Conservation (phyloP, 495 filamentous ascomycete genomes). For the Penicillium paradoxum region DNA sequence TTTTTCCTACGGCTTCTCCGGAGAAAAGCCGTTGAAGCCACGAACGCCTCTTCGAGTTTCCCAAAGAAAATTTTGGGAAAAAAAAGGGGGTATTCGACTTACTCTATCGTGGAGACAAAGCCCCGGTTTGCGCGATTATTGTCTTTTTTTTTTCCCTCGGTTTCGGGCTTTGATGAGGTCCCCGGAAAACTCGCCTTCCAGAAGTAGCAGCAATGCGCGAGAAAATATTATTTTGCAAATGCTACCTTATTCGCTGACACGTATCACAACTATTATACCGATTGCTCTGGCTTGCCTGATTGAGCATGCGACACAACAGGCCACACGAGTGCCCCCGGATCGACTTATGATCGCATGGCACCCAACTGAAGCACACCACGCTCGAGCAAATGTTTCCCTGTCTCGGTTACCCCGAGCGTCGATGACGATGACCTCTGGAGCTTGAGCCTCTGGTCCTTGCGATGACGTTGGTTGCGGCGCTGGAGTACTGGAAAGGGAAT, state of each 20-base stretch:
- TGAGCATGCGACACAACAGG: slow-evolving; percentile 63
- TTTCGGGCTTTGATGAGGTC: neutral
- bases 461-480: slow-evolving; percentile 8
- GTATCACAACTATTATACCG: slow-evolving; percentile 59
- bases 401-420: slow-evolving; percentile 48
- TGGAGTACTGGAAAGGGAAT: slow-evolving; percentile 37
- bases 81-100: neutral
- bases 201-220: neutral
- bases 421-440: slow-evolving; percentile 45
- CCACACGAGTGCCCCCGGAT: slow-evolving; percentile 56
- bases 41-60: neutral
- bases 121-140: neutral
- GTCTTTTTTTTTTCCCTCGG: no score
- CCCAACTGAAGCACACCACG: slow-evolving; percentile 64
- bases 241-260: slow-evolving; percentile 40
- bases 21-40: slow-evolving; percentile 1
- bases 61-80: no score
- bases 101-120: neutral
- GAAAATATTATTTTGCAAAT: neutral
- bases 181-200: neutral
- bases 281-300: slow-evolving; percentile 65
- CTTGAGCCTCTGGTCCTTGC: neutral
- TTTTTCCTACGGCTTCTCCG: neutral
- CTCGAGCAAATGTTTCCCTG: slow-evolving; percentile 60
- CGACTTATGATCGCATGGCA: slow-evolving; percentile 65